These are phyloP conservation scores for Peronospora destructor DNA, from an alignment of 352 stramenopile genomes.

Conservation along the genomic window DNA sequence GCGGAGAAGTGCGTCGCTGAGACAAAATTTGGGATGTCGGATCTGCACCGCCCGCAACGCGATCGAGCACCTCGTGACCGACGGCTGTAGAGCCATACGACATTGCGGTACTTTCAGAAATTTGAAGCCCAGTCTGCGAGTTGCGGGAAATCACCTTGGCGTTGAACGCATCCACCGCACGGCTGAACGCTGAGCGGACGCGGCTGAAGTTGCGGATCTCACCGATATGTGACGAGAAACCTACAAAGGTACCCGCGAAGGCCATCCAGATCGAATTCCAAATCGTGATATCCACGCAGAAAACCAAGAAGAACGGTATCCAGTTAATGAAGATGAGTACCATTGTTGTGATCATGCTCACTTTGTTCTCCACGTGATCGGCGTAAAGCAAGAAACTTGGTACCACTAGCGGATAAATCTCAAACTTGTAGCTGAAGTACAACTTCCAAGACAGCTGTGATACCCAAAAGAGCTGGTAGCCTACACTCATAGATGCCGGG, in stretches of 20 bases:
- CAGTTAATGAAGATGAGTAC: constrained; percentile 93
- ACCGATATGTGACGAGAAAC: constrained; percentile 94
- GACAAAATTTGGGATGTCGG: constrained; percentile 24
- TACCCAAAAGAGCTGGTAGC: constrained; percentile 94
- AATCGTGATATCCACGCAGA: constrained; percentile 97
- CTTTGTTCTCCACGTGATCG: constrained; percentile 89
- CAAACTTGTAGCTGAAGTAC: constrained; percentile 98
- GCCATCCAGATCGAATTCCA: constrained; percentile 97
- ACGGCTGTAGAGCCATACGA: constrained; percentile 47
- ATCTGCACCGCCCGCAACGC: constrained; percentile 34
- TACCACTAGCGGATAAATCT: constrained; percentile 93
- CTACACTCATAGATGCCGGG: constrained; percentile 81
- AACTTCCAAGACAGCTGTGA: constrained; percentile 94
- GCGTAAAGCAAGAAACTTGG: constrained; percentile 94
- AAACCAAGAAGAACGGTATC: constrained; percentile 97
- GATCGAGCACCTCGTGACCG: constrained; percentile 55
- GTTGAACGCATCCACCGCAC: constrained; percentile 82
- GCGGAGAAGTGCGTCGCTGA: constrained; percentile 28
- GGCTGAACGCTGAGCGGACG: constrained; percentile 81
- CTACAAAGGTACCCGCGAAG: constrained; percentile 93
- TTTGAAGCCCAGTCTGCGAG: constrained; percentile 69
- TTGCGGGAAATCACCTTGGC: constrained; percentile 70
- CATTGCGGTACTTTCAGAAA: constrained; percentile 30
- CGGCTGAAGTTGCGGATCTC: constrained; percentile 92
- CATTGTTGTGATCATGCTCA: constrained; percentile 76